These are phyloP conservation scores for Aegilops umbellulata DNA, from an alignment of 176 grass and related monocot genomes.

Conservation along the genomic window DNA sequence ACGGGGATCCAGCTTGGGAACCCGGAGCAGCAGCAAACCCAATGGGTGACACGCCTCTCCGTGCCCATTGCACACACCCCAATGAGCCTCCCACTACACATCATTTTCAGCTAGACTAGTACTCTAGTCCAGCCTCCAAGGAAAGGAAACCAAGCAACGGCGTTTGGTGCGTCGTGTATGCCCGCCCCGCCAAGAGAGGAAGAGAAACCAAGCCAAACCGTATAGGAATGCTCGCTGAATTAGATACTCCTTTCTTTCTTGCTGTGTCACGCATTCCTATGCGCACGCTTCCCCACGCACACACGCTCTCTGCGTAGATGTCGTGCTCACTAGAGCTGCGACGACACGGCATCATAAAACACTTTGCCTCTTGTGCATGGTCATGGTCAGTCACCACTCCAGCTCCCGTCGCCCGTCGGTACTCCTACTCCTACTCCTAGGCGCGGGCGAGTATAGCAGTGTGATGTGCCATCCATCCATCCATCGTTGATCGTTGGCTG, in stretches of 20 bases:
- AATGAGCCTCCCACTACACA: constrained; percentile 35
- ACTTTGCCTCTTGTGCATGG: not conserved
- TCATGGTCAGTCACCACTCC: constrained; percentile 14
- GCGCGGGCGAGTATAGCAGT: not conserved
- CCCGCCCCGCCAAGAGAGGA: not conserved
- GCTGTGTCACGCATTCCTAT: constrained; percentile 65
- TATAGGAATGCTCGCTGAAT: constrained; percentile 5
- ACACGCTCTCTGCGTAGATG: constrained; percentile 15
- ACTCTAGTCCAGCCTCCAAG: constrained; percentile 35
- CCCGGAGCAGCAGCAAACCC: constrained; percentile 24
- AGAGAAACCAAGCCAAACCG: not conserved
- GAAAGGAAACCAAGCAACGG: not conserved
- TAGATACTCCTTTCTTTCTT: constrained; percentile 24
- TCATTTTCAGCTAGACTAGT: constrained; percentile 66
- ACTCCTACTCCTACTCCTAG: not conserved
- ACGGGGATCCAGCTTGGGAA: constrained; percentile 14
- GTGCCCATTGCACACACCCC: constrained; percentile 40
- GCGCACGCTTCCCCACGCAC: constrained; percentile 49
- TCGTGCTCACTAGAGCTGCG: not conserved
- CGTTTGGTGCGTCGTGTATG: not conserved
- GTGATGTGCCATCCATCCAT: constrained; percentile 5
- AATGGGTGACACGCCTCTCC: constrained; percentile 37
- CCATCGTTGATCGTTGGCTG: constrained; percentile 14
- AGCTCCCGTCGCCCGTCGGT: not conserved
- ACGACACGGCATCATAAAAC: not conserved